Percentiles rank a stretch among this genome's conserved stretches.
Conservation (phyloP, 257 asterid species). For the Fraxinus cuspidata region DNA sequence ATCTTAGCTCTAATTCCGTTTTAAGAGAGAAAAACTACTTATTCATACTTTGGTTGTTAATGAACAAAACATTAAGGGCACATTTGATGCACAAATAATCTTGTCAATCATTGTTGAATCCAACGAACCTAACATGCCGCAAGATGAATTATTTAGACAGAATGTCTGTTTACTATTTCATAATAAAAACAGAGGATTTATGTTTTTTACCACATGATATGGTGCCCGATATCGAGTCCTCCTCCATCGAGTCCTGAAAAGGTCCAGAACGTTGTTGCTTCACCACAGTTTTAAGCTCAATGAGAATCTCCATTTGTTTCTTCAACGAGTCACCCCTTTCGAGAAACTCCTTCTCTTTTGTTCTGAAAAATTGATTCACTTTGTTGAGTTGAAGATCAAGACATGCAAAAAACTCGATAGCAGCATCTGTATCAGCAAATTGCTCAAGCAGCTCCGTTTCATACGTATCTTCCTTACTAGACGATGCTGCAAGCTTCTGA, state of each 20-base stretch:
- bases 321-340: slow-evolving; percentile 75
- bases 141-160: not conserved
- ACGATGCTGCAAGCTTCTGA: slow-evolving; percentile 47
- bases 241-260: slow-evolving; percentile 55
- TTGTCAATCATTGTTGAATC: not conserved
- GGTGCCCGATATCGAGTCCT: slow-evolving; percentile 72
- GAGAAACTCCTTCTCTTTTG: slow-evolving; percentile 80
- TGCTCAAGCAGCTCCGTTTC: slow-evolving; percentile 82
- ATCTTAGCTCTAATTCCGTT: no score
- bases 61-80: no score
- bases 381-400: slow-evolving; percentile 83
- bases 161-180: not conserved
- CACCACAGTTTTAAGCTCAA: slow-evolving; percentile 59
- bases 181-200: no score
- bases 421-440: slow-evolving; percentile 65
- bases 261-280: slow-evolving; percentile 36
- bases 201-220: slow-evolving; percentile 43
- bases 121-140: not conserved
- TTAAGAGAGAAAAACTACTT: no score
- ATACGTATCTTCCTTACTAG: slow-evolving; percentile 57
- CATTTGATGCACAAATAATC: no score
- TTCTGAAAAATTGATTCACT: slow-evolving; percentile 73
- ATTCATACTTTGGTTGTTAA: no score
- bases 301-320: slow-evolving; percentile 79
- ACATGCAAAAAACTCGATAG: slow-evolving; percentile 67